These are phyloP conservation scores for Rhizopogon rudus DNA, from an alignment of 768 basidiomycete species.

Conservation along the genomic window DNA sequence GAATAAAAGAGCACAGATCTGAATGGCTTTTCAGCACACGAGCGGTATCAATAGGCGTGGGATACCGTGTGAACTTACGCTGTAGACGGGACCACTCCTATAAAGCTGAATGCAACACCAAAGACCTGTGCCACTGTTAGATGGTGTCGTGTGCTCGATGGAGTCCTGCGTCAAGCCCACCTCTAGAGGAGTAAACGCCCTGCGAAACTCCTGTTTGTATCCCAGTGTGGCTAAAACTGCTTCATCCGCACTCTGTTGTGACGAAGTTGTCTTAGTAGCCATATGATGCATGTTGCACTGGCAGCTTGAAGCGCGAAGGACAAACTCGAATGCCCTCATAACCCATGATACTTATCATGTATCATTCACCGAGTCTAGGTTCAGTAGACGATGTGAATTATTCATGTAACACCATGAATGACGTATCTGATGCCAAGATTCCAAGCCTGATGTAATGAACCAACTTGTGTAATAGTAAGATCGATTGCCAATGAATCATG, in stretches of 20 bases:
- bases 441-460: too few relatives aligned
- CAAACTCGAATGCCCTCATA: too few relatives aligned
- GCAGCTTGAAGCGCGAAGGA: too few relatives aligned
- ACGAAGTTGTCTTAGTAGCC: neutral
- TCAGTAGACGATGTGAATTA: too few relatives aligned
- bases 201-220: conserved; percentile 26
- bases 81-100: conserved; percentile 20
- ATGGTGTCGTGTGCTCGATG: neutral
- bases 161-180: neutral
- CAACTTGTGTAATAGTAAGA: too few relatives aligned
- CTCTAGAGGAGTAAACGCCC: conserved; percentile 5
- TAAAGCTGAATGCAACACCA: conserved; percentile 25
- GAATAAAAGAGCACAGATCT: conserved; percentile 6
- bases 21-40: neutral
- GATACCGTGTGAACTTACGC: conserved; percentile 1
- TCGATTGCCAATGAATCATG: neutral
- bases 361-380: too few relatives aligned
- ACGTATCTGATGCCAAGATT: too few relatives aligned
- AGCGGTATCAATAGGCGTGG: neutral
- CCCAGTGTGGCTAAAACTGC: conserved; percentile 38
- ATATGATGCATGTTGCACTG: neutral
- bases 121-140: conserved; percentile 13
- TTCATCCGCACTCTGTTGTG: conserved; percentile 26
- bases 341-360: too few relatives aligned
- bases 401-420: neutral